Evolutionary conservation across 2,329 filamentous ascomycete species (phyloP).

Genomic region (Bertia moriformis): DNA sequence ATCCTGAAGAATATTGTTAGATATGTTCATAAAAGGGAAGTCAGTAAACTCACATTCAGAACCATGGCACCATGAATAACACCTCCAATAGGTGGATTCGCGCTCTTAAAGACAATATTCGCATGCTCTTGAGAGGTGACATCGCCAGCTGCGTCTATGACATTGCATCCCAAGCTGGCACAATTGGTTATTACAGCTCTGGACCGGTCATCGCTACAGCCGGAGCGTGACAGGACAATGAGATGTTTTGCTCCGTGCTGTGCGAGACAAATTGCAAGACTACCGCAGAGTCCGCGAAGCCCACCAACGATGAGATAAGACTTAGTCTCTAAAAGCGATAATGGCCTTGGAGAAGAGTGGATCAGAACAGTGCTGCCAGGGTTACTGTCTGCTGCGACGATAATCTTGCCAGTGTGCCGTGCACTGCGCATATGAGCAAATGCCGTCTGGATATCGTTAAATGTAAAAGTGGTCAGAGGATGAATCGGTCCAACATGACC

Average conservation of each 20-base stretch:
- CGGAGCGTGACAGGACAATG: constrained; percentile 15
- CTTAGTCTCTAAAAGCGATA: too few species aligned
- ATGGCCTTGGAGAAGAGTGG: too few species aligned
- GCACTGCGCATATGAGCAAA: too few species aligned
- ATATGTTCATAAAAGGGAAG: too few species aligned
- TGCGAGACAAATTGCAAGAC: constrained; percentile 17
- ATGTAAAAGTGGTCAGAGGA: too few species aligned
- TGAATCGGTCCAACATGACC: too few species aligned
- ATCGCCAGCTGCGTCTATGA: constrained; percentile 8
- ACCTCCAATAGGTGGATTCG: too few species aligned
- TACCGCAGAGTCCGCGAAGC: constrained; percentile 18
- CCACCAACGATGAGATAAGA: constrained; percentile 20
- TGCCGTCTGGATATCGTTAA: too few species aligned
- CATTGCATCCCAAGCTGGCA: constrained; percentile 6
- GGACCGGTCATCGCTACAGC: constrained; percentile 12
- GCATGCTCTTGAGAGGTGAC: constrained; percentile 2
- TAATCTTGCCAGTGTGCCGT: not conserved
- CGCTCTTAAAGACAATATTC: not conserved
- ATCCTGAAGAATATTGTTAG: too few species aligned
- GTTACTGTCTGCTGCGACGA: not conserved
- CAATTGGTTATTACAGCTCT: constrained; percentile 8
- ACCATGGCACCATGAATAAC: not conserved
- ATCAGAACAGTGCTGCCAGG: too few species aligned
- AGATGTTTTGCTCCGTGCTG: constrained; percentile 14
- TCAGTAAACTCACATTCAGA: not conserved